Evolutionary conservation across 768 basidiomycete genomes (phyloP), one percentile per base, ranked within the genome.

Genomic region (Podaxis carcinomalis): DNA sequence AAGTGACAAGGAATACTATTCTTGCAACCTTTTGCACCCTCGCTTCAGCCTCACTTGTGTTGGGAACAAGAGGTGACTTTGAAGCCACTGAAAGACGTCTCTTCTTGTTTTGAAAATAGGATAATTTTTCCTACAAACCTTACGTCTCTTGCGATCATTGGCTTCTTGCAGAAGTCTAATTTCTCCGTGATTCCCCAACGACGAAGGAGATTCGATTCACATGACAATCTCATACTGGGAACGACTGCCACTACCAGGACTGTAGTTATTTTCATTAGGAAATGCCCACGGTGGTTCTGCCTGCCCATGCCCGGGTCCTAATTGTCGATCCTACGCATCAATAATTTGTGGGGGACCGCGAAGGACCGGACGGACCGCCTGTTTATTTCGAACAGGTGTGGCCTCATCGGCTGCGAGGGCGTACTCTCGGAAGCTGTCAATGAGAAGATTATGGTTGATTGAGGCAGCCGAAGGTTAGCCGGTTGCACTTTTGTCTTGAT

Each of bases 301-400:
- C 19, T 14, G 14, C 37, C 51, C 52, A 50, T 50, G 53, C 53
- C 46, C 5, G 5, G 28, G 11, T 6, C 3, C 21, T 35, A 46
- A 2, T 32, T 51, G 44, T 50, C 44, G 44, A 37, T 53, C 14
- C 36, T 4, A 23, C 13, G 16, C 44, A 13, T 23, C 5, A 7
- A 23, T 32, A 7, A 21, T 14, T 40, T 27, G 50, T 36, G 23
- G 32, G 49, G 53, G 59, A 50, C 59, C 59, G 52, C n/a, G 9
- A 4, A 61, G 53, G 59, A 25, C 59, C 59, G 59, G 59, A 36
- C 59, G 59, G 59, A 47, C 59, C 59, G 59, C 44, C 5, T 55
- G 21, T 21, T 54, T 60, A 49, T 28, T 55, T 55, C 42, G 21
- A 55, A 46, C 7, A 36, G 52, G n/a, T n/a, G 4, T 27, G 28